These are phyloP conservation scores for Coniochaeta sp. DNA, from an alignment of 2,329 filamentous ascomycete genomes.

Conservation along the genomic window DNA sequence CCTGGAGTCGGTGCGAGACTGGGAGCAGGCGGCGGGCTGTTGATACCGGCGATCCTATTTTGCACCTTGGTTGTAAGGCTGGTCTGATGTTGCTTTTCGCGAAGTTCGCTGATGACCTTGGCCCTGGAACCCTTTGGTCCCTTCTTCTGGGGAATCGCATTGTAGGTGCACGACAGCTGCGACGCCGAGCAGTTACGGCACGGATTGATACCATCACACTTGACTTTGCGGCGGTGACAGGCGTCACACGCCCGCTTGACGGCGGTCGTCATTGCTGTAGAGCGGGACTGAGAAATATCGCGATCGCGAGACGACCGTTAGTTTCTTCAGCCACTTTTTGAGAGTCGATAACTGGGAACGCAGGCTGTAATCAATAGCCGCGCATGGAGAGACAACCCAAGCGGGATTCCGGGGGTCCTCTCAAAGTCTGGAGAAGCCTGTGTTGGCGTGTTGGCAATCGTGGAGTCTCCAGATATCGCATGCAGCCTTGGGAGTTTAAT, in stretches of 20 bases:
- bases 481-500: conserved; percentile 6
- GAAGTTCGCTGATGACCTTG: conserved; percentile 67
- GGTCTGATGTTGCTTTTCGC: conserved; percentile 54
- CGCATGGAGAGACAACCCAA: background rate
- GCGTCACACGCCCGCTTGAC: conserved; percentile 62
- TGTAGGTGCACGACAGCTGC: conserved; percentile 63
- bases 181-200: conserved; percentile 65
- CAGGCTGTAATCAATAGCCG: conserved; percentile 1
- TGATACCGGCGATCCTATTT: conserved; percentile 49
- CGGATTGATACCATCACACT: conserved; percentile 63
- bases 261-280: conserved; percentile 36
- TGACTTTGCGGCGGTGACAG: conserved; percentile 68
- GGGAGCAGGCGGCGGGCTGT: conserved; percentile 37
- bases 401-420: background rate
- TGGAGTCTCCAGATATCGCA: conserved; percentile 5
- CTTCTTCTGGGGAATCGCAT: conserved; percentile 69
- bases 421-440: conserved; percentile 4
- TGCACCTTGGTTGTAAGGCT: conserved; percentile 56
- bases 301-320: background rate
- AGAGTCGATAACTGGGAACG: background rate
- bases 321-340: conserved; percentile 4
- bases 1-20: conserved; percentile 48
- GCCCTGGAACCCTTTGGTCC: conserved; percentile 67
- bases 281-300: conserved; percentile 1
- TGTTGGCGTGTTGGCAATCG: conserved; percentile 1